Percentiles rank a stretch among this genome's conserved stretches.
Conservation (phyloP, 768 basidiomycete genomes). For the Austroboletus eburneus region DNA sequence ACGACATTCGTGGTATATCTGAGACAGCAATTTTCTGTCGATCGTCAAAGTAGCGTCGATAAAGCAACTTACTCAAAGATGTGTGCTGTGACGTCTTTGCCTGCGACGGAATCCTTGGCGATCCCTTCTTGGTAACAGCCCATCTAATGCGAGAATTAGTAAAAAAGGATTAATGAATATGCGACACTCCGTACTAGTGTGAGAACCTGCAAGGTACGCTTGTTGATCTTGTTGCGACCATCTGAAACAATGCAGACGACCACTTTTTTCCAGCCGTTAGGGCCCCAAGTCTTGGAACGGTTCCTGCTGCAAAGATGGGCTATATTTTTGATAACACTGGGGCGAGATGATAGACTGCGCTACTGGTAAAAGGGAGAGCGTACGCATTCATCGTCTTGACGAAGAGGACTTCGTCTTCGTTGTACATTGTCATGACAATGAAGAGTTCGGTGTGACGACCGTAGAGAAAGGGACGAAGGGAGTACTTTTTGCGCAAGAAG, state of each 20-base stretch:
- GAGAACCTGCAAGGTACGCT: constrained; percentile 86
- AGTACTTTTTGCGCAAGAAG: constrained; percentile 73
- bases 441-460: constrained; percentile 86
- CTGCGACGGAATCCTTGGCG: constrained; percentile 81
- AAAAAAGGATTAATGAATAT: background rate
- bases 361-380: constrained; percentile 24
- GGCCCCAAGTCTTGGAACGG: constrained; percentile 79
- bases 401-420: constrained; percentile 83
- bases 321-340: constrained; percentile 81
- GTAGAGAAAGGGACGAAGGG: constrained; percentile 73
- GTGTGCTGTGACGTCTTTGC: constrained; percentile 90
- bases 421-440: constrained; percentile 97
- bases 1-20: constrained; percentile 78
- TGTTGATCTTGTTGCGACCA: constrained; percentile 83
- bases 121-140: constrained; percentile 87
- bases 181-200: constrained; percentile 51
- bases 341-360: constrained; percentile 9
- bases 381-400: constrained; percentile 81
- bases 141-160: constrained; percentile 46
- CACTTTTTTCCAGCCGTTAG: constrained; percentile 86
- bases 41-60: background rate
- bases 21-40: constrained; percentile 2
- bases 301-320: constrained; percentile 69
- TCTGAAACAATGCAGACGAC: constrained; percentile 88
- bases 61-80: constrained; percentile 78